These are phyloP conservation scores for Claviceps purpurea DNA, from an alignment of 2,329 filamentous ascomycete genomes.

Conservation along the genomic window DNA sequence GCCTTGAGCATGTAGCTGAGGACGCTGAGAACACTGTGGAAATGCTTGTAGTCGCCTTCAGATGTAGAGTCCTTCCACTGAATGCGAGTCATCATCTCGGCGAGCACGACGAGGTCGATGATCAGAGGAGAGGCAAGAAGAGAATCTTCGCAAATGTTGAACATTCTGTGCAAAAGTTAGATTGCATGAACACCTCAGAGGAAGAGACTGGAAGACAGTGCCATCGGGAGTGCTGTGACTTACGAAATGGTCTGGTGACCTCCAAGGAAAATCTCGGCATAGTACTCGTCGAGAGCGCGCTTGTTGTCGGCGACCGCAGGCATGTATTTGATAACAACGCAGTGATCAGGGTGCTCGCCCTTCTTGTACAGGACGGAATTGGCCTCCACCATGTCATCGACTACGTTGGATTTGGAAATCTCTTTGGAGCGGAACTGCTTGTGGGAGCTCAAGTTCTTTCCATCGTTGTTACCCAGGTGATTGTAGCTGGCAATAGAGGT, in stretches of 20 bases:
- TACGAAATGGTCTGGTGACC: slow-evolving; percentile 92
- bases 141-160: slow-evolving; percentile 99
- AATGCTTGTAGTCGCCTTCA: slow-evolving; percentile 67
- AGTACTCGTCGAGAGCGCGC: slow-evolving; percentile 97
- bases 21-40: slow-evolving; percentile 93
- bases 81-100: slow-evolving; percentile 98
- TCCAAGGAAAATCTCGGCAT: slow-evolving; percentile 97
- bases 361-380: slow-evolving; percentile 82
- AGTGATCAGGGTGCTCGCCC: slow-evolving; percentile 93
- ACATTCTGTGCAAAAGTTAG: slow-evolving; percentile 48
- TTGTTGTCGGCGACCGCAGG: slow-evolving; percentile 98
- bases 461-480: slow-evolving; percentile 98
- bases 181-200: background rate
- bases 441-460: slow-evolving; percentile 95
- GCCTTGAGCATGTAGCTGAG: slow-evolving; percentile 99
- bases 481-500: slow-evolving; percentile 99
- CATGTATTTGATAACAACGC: slow-evolving; percentile 99
- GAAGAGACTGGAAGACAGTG: background rate
- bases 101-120: slow-evolving; percentile 84
- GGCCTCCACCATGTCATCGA: slow-evolving; percentile 98
- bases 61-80: slow-evolving; percentile 62
- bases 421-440: slow-evolving; percentile 99
- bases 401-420: slow-evolving; percentile 98
- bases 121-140: slow-evolving; percentile 91
- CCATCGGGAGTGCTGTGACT: slow-evolving; percentile 18